Evolutionary conservation across 768 basidiomycete species (phyloP).

Genomic region (Auriculariales sp.): DNA sequence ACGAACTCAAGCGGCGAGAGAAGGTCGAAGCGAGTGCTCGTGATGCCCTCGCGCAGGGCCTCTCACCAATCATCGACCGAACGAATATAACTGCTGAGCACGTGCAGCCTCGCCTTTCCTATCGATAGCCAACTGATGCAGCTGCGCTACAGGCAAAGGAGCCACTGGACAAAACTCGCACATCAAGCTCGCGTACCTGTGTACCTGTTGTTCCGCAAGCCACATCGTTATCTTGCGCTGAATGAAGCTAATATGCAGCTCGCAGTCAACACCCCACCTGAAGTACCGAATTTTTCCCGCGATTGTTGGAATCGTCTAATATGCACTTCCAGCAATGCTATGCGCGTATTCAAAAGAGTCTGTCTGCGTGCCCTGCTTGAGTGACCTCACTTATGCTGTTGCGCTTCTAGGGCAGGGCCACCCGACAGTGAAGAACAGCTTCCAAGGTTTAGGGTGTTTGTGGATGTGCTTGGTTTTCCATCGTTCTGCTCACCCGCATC

Average conservation of each 20-base stretch:
- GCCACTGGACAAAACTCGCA: not conserved
- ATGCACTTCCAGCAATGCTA: not conserved
- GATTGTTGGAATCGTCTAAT: not conserved
- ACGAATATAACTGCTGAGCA: not conserved
- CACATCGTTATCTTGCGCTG: not conserved
- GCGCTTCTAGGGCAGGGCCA: not conserved
- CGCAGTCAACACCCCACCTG: not conserved
- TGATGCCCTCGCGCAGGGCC: not conserved
- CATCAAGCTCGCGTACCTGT: not conserved
- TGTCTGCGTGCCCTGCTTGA: not conserved
- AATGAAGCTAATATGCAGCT: not conserved
- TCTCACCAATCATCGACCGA: not conserved
- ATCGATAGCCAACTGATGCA: not conserved
- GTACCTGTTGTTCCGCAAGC: not conserved
- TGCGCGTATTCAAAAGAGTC: not conserved
- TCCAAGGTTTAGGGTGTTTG: not conserved
- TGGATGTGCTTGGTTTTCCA: not conserved
- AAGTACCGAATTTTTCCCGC: not conserved
- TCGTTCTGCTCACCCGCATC: not conserved
- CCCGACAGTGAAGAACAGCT: not conserved
- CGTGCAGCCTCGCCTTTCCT: not conserved
- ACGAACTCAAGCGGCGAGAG: not conserved
- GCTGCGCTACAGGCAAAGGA: not conserved
- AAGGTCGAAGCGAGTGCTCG: not conserved
- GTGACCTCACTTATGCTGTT: not conserved